Conservation (phyloP, 2,329 filamentous ascomycete species). For the Ceratocystis albifundus region DNA sequence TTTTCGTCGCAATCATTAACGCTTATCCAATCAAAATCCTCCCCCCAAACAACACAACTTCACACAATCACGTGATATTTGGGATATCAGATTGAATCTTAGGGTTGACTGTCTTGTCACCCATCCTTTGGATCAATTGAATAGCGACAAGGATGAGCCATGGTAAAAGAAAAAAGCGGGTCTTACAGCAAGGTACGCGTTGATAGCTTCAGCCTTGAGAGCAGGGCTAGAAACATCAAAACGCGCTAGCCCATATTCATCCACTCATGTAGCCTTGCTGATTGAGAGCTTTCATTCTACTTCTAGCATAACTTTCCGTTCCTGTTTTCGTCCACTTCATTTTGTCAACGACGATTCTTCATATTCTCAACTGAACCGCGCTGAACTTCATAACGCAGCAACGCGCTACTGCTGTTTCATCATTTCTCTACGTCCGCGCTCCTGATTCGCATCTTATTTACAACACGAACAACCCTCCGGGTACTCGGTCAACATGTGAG, state of each 20-base stretch:
- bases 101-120: too few species aligned
- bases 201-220: neutral
- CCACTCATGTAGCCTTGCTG: neutral
- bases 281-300: neutral
- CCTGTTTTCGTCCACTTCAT: neutral
- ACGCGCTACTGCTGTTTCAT: neutral
- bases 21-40: too few species aligned
- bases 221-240: neutral
- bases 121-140: too few species aligned
- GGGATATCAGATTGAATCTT: too few species aligned
- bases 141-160: neutral
- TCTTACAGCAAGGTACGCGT: neutral
- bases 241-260: slow-evolving; percentile 4
- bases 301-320: neutral
- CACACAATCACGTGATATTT: too few species aligned
- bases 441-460: neutral
- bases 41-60: too few species aligned
- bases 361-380: neutral
- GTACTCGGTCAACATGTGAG: neutral
- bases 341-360: neutral
- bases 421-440: neutral
- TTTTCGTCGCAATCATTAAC: too few species aligned
- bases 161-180: neutral
- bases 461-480: neutral
- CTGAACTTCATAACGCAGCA: neutral